These are phyloP conservation scores for Ilyonectria destructans DNA, from an alignment of 2,329 filamentous ascomycete species.

Conservation along the genomic window DNA sequence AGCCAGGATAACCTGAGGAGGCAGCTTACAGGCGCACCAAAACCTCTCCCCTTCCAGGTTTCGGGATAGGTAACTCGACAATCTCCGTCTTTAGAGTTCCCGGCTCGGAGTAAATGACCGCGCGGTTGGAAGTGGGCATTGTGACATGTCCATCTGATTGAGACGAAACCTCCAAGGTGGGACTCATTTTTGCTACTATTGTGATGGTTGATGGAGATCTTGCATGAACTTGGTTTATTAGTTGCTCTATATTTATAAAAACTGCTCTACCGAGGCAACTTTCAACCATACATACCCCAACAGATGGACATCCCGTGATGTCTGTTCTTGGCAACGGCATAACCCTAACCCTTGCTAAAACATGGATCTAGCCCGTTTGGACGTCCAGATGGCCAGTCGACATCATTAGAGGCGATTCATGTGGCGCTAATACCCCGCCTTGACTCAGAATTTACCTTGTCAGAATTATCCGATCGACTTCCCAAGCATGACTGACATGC, in stretches of 20 bases:
- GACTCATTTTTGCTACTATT: neutral
- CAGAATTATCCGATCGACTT: neutral
- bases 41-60: constrained; percentile 21
- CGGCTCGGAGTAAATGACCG: constrained; percentile 22
- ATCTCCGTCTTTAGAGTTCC: constrained; percentile 23
- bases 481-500: neutral
- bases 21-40: constrained; percentile 26
- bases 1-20: too few relatives aligned
- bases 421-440: neutral
- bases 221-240: too few relatives aligned
- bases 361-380: neutral
- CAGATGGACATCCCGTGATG: neutral
- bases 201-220: neutral
- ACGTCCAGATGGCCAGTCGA: neutral
- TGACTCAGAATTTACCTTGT: constrained; percentile 1
- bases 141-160: neutral
- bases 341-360: neutral
- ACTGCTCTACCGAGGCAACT: neutral
- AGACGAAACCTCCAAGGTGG: neutral
- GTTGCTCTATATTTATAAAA: neutral
- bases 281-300: neutral
- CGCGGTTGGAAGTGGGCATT: constrained; percentile 9
- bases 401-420: neutral
- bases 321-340: neutral
- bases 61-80: constrained; percentile 19